A percentile compares a stretch with the other conserved stretches of the same genome.
phyloP scores from a whole-genome alignment of 768 basidiomycete genomes.

The Mycena galopus region DNA sequence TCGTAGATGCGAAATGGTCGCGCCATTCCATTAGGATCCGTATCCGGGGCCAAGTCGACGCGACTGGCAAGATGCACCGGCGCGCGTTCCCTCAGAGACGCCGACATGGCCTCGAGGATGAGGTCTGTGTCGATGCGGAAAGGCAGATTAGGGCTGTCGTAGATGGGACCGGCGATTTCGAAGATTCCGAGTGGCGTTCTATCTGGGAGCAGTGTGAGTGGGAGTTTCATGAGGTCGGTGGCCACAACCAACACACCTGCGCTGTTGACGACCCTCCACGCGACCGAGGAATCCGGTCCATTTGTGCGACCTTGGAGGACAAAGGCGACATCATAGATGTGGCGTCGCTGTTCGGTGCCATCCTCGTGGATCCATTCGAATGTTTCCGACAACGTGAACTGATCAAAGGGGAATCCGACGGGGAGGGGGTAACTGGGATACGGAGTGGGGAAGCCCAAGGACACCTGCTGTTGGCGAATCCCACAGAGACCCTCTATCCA shows the following conservation, averaged over 20 bases:
- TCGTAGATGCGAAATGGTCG: conserved; percentile 9
- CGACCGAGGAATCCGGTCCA: conserved; percentile 19
- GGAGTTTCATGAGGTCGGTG: background rate
- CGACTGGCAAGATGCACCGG: conserved; percentile 23
- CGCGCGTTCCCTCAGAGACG: conserved; percentile 6
- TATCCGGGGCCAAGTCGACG: background rate
- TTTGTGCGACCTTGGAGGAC: conserved; percentile 13
- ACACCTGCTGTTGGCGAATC: background rate
- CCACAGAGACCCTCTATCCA: conserved; percentile 18
- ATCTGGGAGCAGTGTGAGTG: background rate
- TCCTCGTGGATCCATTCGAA: conserved; percentile 32
- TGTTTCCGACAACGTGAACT: background rate
- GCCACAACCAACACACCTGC: background rate
- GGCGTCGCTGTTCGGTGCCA: conserved; percentile 3
- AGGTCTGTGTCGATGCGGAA: conserved; percentile 26
- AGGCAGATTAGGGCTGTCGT: background rate
- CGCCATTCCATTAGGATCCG: background rate
- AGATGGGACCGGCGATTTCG: conserved; percentile 22
- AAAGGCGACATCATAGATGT: conserved; percentile 12
- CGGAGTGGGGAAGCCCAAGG: background rate
- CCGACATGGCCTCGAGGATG: conserved; percentile 21
- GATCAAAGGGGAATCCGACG: conserved; percentile 21
- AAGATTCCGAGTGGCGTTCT: conserved; percentile 11
- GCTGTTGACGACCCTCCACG: conserved; percentile 9
- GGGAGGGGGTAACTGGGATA: conserved; percentile 18